Conservation (phyloP, 805 yeast species). For the Grigorovia yakushimaensis region DNA sequence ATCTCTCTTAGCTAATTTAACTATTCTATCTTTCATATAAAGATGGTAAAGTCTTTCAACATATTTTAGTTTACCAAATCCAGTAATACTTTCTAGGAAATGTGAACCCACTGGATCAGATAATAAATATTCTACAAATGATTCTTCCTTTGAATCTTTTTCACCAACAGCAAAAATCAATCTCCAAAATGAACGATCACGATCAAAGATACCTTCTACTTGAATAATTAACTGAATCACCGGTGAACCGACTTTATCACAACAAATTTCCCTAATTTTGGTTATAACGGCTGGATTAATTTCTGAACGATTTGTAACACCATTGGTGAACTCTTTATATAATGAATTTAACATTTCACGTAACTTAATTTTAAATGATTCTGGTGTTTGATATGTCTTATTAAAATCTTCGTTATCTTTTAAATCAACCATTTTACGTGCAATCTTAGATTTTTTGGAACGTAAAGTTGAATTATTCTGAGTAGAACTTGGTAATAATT, state of each 20-base stretch:
- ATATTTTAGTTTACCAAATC: slow-evolving; percentile 54
- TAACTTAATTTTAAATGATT: slow-evolving; percentile 54
- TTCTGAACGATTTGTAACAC: slow-evolving; percentile 23
- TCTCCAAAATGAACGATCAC: slow-evolving; percentile 63
- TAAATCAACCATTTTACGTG: slow-evolving; percentile 87
- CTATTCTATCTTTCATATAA: slow-evolving; percentile 66
- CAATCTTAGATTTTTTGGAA: slow-evolving; percentile 75
- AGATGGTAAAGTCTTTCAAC: slow-evolving; percentile 58
- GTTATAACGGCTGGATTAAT: slow-evolving; percentile 30
- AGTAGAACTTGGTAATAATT: slow-evolving; percentile 64
- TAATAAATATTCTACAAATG: slow-evolving; percentile 73
- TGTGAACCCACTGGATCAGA: slow-evolving; percentile 92
- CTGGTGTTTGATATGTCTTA: slow-evolving; percentile 59
- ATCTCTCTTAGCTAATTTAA: slow-evolving; percentile 67
- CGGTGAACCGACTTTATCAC: slow-evolving; percentile 79
- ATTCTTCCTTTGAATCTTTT: slow-evolving; percentile 52
- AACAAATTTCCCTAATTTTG: slow-evolving; percentile 60
- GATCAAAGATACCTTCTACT: slow-evolving; percentile 71
- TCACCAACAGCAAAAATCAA: slow-evolving; percentile 46
- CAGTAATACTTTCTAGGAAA: slow-evolving; percentile 66
- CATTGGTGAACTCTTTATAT: slow-evolving; percentile 24
- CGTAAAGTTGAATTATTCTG: slow-evolving; percentile 63
- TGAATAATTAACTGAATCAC: slow-evolving; percentile 70
- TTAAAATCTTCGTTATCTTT: slow-evolving; percentile 67
- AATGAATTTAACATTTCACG: slow-evolving; percentile 38